These are phyloP conservation scores for Lactarius trivialis DNA, from an alignment of 768 basidiomycete genomes.

Conservation along the genomic window DNA sequence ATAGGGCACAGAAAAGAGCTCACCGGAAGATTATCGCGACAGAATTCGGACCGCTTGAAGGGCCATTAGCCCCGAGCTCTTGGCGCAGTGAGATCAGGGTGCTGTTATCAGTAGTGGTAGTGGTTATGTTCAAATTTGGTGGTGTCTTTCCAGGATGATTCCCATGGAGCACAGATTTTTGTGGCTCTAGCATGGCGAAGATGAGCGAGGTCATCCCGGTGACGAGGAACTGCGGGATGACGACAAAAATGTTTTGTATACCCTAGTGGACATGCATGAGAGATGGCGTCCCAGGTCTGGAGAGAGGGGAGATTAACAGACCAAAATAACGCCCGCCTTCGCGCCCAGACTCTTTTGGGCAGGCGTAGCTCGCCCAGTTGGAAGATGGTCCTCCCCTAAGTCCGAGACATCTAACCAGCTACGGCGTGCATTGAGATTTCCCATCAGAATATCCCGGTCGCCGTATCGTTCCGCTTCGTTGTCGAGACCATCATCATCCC, in stretches of 20 bases:
- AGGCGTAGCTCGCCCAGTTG: background rate
- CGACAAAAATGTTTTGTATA: constrained; percentile 92
- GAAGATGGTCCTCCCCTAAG: constrained; percentile 1
- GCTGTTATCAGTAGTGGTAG: background rate
- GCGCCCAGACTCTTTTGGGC: constrained; percentile 45
- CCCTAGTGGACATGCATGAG: constrained; percentile 44
- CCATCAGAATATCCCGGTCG: constrained; percentile 17
- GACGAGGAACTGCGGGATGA: constrained; percentile 90
- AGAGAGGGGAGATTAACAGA: constrained; percentile 33
- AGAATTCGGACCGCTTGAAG: constrained; percentile 30
- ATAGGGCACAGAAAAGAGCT: constrained; percentile 7
- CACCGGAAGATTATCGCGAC: constrained; percentile 38
- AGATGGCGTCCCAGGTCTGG: background rate
- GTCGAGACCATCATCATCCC: constrained; percentile 27
- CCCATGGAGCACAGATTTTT: constrained; percentile 33
- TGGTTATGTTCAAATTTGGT: constrained; percentile 7
- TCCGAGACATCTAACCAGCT: constrained; percentile 19
- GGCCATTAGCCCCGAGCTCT: constrained; percentile 19
- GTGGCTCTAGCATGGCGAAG: constrained; percentile 78
- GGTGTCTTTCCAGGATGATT: constrained; percentile 14
- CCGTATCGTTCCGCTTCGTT: constrained; percentile 22
- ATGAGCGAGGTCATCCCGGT: constrained; percentile 80
- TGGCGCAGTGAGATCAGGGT: constrained; percentile 3
- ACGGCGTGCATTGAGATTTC: constrained; percentile 18
- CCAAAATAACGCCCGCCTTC: constrained; percentile 85